phyloP scores from a whole-genome alignment of 1,139 yeast species.

The Candida smagusa region DNA sequence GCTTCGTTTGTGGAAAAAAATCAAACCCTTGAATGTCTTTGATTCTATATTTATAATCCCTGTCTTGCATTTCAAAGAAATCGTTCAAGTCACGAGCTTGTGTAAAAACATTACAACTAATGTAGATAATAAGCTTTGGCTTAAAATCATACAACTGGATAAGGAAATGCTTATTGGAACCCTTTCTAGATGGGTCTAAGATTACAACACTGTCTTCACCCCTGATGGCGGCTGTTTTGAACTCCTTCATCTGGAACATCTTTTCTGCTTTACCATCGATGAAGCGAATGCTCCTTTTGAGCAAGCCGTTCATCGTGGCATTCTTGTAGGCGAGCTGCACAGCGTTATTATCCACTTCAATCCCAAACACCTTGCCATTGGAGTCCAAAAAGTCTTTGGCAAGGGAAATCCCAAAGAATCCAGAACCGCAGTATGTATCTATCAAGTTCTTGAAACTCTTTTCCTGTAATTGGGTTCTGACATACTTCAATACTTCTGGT shows the following conservation, averaged over 20 bases:
- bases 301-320: constrained; percentile 37
- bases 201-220: constrained; percentile 38
- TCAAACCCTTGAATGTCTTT: constrained; percentile 40
- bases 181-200: constrained; percentile 48
- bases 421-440: constrained; percentile 48
- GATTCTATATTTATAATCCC: constrained; percentile 22
- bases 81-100: constrained; percentile 43
- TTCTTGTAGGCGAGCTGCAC: constrained; percentile 39
- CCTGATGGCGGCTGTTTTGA: constrained; percentile 20
- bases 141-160: constrained; percentile 33
- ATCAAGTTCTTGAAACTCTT: constrained; percentile 25
- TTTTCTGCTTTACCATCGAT: constrained; percentile 38
- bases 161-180: constrained; percentile 33
- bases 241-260: constrained; percentile 28
- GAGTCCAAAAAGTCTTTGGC: constrained; percentile 22
- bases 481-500: constrained; percentile 33
- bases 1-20: constrained; percentile 49
- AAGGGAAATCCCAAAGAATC: constrained; percentile 42
- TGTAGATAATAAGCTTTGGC: constrained; percentile 38
- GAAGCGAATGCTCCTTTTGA: constrained; percentile 26
- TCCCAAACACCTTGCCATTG: constrained; percentile 39
- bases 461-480: constrained; percentile 22
- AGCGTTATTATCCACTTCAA: constrained; percentile 35
- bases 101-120: constrained; percentile 47
- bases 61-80: constrained; percentile 24